phyloP scores from a whole-genome alignment of 805 yeast species.

The Nakazawaea holstii region DNA sequence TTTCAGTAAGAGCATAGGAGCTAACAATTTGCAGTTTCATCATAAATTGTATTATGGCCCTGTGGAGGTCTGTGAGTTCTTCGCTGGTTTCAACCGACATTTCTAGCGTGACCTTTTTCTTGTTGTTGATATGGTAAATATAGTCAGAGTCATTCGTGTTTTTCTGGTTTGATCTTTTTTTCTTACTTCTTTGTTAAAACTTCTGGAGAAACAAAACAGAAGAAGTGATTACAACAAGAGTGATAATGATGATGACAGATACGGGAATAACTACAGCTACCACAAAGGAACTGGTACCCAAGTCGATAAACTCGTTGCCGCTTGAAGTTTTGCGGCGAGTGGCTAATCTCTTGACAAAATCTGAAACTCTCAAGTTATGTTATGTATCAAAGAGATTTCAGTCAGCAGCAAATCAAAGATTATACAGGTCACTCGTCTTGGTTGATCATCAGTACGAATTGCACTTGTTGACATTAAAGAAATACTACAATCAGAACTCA shows the following conservation, averaged over 20 bases:
- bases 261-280: neutral
- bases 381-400: constrained; percentile 3
- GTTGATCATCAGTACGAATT: constrained; percentile 7
- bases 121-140: too few species aligned
- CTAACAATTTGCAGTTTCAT: constrained; percentile 12
- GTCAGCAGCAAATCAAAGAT: neutral
- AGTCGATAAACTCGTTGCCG: constrained; percentile 1
- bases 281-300: neutral
- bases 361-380: constrained; percentile 1
- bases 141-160: too few species aligned
- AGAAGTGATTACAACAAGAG: too few species aligned
- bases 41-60: constrained; percentile 15
- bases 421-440: constrained; percentile 7
- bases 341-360: neutral
- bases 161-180: too few species aligned
- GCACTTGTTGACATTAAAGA: constrained; percentile 4
- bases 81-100: neutral
- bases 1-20: constrained; percentile 1
- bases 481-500: constrained; percentile 1
- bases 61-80: constrained; percentile 8
- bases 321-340: constrained; percentile 4
- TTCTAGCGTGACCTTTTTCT: too few species aligned
- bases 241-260: too few species aligned
- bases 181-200: too few species aligned
- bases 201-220: too few species aligned